Evolutionary conservation across 345 rosid species (phyloP), one percentile per base, ranked within the genome.

Genomic region (Boechera stricta): DNA sequence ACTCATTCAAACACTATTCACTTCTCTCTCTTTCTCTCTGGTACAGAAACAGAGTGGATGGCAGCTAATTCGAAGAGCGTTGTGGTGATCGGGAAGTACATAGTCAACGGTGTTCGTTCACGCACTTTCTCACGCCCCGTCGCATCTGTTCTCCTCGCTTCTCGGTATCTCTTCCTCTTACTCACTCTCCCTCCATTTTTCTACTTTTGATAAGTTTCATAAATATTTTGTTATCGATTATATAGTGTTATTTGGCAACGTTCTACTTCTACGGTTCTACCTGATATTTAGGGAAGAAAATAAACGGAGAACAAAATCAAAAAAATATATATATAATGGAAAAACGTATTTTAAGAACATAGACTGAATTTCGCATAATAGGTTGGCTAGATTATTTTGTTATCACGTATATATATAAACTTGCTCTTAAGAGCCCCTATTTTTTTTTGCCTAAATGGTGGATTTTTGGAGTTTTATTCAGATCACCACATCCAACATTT

Each of bases 61-160:
- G 78, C 78, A 44, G 64, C 65, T 24, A 74, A 33, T 33, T 74
- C 49, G 8, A 74, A 44, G 71, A 54, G 28, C 33, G 35, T 64
- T 32, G 64, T 44, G 29, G 56, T 55, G 65, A 32, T 74, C 65
- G 48, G 72, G 8, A 74, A 65, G 65, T 49, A 44, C 64, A 9
- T 74, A 44, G 18, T 31, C 35, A 33, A 18, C 72, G 36, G 78
- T 32, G 28, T 74, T 32, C 57, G 36, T 65, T 56, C 77, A 54
- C 57, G 57, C 65, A 39, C 58, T 65, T 16, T 47, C 49, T 45
- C 77, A 42, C 57, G 64, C 65, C 39, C 58, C 72, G 16, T 47
- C 49, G 28, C 64, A 51, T 51, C 31, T 51, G 41, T 11, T 13
- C 48, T 65, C 55, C 56, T 48, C 6, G 0, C 55, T 33, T 74